phyloP scores from a whole-genome alignment of 306 rosid species.

The Ormosia emarginata region DNA sequence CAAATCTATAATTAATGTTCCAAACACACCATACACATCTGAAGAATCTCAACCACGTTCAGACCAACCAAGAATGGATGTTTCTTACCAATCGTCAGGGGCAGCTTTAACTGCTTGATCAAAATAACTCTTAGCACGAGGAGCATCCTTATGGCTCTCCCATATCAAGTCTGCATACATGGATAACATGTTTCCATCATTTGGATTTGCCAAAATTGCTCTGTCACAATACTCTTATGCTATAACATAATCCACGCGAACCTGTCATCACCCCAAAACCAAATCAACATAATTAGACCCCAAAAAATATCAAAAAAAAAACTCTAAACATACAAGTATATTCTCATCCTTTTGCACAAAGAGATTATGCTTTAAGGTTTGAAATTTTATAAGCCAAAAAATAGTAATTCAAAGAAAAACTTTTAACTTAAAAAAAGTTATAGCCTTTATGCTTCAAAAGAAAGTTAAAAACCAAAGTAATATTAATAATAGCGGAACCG shows the following conservation, averaged over 20 bases:
- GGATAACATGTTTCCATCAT: slow-evolving; percentile 58
- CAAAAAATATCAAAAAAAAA: neutral
- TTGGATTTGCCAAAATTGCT: slow-evolving; percentile 73
- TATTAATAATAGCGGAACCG: neutral
- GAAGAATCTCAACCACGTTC: too few species aligned
- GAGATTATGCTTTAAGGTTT: too few species aligned
- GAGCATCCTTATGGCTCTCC: slow-evolving; percentile 67
- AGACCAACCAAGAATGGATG: too few species aligned
- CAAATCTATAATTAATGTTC: neutral
- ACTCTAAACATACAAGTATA: neutral
- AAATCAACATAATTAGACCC: neutral
- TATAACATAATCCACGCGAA: slow-evolving; percentile 54
- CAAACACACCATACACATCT: neutral
- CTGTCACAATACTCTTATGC: slow-evolving; percentile 90
- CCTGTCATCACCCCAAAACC: slow-evolving; percentile 32
- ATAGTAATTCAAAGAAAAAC: neutral
- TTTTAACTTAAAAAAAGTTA: too few species aligned
- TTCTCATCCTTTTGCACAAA: neutral
- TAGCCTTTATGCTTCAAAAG: neutral
- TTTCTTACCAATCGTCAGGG: slow-evolving; percentile 68
- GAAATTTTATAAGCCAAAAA: neutral
- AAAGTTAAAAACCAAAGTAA: neutral
- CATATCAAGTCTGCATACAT: slow-evolving; percentile 84
- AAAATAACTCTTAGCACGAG: slow-evolving; percentile 63
- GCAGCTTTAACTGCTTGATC: slow-evolving; percentile 74